Evolutionary conservation across 2,329 filamentous ascomycete genomes (phyloP), one percentile per base, ranked within the genome.

Genomic region (Arthrobotrys sphaeroides): DNA sequence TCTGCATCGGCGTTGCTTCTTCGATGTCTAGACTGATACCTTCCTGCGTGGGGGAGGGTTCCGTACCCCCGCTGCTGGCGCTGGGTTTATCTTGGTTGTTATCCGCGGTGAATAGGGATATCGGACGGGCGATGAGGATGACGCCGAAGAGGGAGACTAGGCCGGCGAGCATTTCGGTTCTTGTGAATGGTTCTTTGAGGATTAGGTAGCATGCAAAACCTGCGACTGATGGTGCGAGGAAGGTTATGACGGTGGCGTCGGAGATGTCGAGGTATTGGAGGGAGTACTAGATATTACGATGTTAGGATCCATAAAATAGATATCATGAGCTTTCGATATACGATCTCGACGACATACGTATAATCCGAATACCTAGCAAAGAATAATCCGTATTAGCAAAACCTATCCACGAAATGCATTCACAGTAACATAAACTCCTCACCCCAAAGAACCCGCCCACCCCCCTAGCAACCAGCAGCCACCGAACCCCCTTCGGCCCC

Each of bases 161-260:
- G 0, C 89, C 91, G 0, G 91, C 93, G 1, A 94, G 84, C 81
- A 93, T 90, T 81, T 96, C 92, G 42, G 87, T 87, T 22, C 88
- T 86, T 1, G 91, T 92, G 81, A 94, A 97, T 0, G 91, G 90
- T 79, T 97, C 92, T 60, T 89, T 87, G 16, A 90, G 83, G 38
- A 94, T 83, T 66, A 93, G 84, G 36, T 91, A 93, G 81, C 93
- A 96, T 16, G 91, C 87, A 83, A 94, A 92, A 69, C 91, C 92
- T 18, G 92, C 88, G 4, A 96, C 85, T 12, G 90, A 90, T 0
- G 94, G 94, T 0, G 91, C 88, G 4, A 97, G 86, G 81, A 97
- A 97, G 6, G 92, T 95, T 62, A 97, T 90, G 33, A 97, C 93
- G 0, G 92, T 95, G 1, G 93, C 93, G 81, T 97, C 93, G 13